phyloP scores from a whole-genome alignment of 805 yeast species.

The Blastobotrys muscicola region DNA sequence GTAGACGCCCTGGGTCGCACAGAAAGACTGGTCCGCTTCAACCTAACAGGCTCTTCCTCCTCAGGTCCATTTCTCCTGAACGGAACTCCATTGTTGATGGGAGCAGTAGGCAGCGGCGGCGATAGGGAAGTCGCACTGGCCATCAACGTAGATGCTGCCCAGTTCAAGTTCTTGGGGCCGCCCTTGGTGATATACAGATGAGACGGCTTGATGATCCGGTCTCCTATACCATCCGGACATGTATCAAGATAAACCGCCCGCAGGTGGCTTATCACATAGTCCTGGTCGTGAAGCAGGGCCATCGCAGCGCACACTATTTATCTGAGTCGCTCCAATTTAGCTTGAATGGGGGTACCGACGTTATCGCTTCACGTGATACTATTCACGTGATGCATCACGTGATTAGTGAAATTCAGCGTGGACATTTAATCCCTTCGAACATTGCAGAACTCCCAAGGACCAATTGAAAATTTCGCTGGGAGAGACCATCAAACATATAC shows the following conservation, averaged over 20 bases:
- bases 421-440: background rate
- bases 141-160: slow-evolving; percentile 18
- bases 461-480: background rate
- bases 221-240: slow-evolving; percentile 22
- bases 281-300: slow-evolving; percentile 24
- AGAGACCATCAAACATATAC: slow-evolving; percentile 10
- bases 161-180: slow-evolving; percentile 17
- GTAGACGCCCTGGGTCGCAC: background rate
- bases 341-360: background rate
- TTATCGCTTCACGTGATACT: background rate
- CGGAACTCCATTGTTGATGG: background rate
- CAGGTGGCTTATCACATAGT: slow-evolving; percentile 24
- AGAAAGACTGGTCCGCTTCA: background rate
- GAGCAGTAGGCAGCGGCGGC: slow-evolving; percentile 21
- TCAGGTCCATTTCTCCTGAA: background rate
- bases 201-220: slow-evolving; percentile 19
- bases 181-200: slow-evolving; percentile 19
- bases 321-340: background rate
- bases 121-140: slow-evolving; percentile 16
- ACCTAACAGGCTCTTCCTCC: background rate
- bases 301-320: slow-evolving; percentile 9
- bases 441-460: background rate
- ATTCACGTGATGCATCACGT: background rate
- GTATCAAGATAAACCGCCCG: slow-evolving; percentile 23
- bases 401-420: no score